Evolutionary conservation across 176 grass and related monocot species (phyloP).

Genomic region (Juncus effusus): DNA sequence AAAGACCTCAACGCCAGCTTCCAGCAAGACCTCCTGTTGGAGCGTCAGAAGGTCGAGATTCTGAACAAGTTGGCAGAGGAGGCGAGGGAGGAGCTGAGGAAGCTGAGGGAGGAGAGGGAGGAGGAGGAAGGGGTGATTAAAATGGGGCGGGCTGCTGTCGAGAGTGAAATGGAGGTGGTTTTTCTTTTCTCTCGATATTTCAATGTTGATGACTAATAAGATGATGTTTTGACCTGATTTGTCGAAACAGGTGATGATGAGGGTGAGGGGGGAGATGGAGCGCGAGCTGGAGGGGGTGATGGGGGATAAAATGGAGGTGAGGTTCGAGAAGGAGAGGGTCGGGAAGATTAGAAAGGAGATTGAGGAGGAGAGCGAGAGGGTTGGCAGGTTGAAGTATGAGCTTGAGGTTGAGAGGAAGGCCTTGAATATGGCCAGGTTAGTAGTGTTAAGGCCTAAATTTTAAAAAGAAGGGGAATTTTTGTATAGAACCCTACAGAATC

Average conservation of each 20-base stretch:
- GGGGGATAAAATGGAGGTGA: slow-evolving; percentile 82
- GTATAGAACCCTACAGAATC: neutral
- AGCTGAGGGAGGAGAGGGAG: slow-evolving; percentile 61
- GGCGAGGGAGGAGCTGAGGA: slow-evolving; percentile 60
- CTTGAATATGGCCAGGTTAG: slow-evolving; percentile 82
- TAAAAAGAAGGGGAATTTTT: neutral
- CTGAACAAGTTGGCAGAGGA: slow-evolving; percentile 76
- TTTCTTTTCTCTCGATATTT: too few relatives aligned
- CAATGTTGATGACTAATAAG: too few relatives aligned
- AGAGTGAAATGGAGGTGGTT: slow-evolving; percentile 71
- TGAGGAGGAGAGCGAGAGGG: slow-evolving; percentile 60
- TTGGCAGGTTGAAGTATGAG: slow-evolving; percentile 74
- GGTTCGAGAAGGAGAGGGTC: slow-evolving; percentile 72
- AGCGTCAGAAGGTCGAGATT: slow-evolving; percentile 67
- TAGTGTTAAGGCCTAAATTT: neutral
- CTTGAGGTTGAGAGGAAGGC: slow-evolving; percentile 97
- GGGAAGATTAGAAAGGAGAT: slow-evolving; percentile 68
- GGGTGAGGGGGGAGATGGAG: slow-evolving; percentile 72
- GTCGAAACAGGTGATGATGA: slow-evolving; percentile 36
- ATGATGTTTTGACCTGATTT: too few relatives aligned
- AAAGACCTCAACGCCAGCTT: slow-evolving; percentile 76
- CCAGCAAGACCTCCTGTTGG: slow-evolving; percentile 62
- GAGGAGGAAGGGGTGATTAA: slow-evolving; percentile 69
- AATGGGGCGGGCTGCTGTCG: slow-evolving; percentile 62
- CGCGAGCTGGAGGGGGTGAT: slow-evolving; percentile 75